A percentile compares a stretch with the other conserved stretches of the same genome.
phyloP scores from a whole-genome alignment of 139 green algal genomes.

The Picochlorum sp. region DNA sequence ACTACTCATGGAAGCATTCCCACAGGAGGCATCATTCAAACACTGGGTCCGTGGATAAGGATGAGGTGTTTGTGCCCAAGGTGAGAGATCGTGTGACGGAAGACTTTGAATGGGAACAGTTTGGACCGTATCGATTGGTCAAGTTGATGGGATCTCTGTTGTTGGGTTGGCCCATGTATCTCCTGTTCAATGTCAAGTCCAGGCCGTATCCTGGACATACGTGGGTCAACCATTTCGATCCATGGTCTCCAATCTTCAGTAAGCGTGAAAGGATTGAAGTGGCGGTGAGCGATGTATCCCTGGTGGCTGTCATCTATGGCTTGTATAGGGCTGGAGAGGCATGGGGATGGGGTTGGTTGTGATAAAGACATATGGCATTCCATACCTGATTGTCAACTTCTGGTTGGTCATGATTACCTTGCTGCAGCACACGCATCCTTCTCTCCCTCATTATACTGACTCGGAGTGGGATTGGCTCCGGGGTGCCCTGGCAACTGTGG shows the following conservation, averaged over 20 bases:
- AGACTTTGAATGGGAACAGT: constrained; percentile 16
- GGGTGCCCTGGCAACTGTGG: constrained; percentile 77
- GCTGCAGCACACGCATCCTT: constrained; percentile 82
- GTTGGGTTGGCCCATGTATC: constrained; percentile 78
- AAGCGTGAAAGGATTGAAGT: constrained; percentile 70
- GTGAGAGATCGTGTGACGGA: constrained; percentile 8
- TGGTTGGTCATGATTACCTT: constrained; percentile 76
- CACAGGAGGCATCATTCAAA: constrained; percentile 83
- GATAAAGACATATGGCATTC: constrained; percentile 67
- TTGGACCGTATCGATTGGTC: constrained; percentile 20
- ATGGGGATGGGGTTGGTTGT: constrained; percentile 64
- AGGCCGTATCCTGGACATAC: constrained; percentile 45
- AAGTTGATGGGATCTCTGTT: constrained; percentile 48
- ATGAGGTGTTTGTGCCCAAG: constrained; percentile 84
- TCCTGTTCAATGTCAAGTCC: constrained; percentile 62
- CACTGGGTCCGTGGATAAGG: constrained; percentile 60
- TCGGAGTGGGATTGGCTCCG: constrained; percentile 86
- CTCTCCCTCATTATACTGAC: constrained; percentile 16
- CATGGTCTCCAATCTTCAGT: constrained; percentile 77
- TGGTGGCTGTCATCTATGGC: constrained; percentile 41
- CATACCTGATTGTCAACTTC: constrained; percentile 81
- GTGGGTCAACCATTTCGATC: constrained; percentile 80
- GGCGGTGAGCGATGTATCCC: constrained; percentile 43
- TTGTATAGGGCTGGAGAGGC: constrained; percentile 30
- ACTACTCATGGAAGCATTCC: constrained; percentile 87